These are phyloP conservation scores for Bathelium albidoporum DNA, from an alignment of 495 filamentous ascomycete genomes.

Conservation along the genomic window DNA sequence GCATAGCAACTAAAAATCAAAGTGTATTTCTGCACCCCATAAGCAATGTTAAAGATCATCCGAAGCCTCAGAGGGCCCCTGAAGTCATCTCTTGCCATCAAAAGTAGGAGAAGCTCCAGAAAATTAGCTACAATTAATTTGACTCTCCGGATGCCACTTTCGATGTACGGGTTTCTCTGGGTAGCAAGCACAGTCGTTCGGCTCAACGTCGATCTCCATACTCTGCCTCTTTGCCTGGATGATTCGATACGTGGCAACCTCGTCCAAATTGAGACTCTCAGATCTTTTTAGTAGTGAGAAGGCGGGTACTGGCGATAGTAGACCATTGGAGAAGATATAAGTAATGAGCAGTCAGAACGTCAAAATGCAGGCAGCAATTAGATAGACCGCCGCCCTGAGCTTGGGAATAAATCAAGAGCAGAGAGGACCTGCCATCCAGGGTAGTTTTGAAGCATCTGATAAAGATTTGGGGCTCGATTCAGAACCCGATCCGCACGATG, in stretches of 20 bases:
- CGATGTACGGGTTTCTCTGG: too few species aligned
- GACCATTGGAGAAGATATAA: not conserved
- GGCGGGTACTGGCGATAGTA: not conserved
- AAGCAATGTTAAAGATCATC: not conserved
- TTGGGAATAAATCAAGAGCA: not conserved
- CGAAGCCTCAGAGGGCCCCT: too few species aligned
- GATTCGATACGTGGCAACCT: not conserved
- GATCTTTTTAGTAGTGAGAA: not conserved
- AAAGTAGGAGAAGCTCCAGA: too few species aligned
- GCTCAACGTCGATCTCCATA: not conserved
- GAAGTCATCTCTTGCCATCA: too few species aligned
- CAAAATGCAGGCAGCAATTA: not conserved
- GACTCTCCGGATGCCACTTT: too few species aligned
- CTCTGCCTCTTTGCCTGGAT: not conserved
- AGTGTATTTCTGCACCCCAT: not conserved
- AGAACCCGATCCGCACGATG: too few species aligned
- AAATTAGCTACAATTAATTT: too few species aligned
- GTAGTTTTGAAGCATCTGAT: too few species aligned
- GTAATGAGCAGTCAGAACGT: not conserved
- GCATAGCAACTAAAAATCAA: too few species aligned
- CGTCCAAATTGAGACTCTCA: not conserved
- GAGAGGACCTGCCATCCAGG: not conserved
- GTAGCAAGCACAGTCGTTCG: not conserved
- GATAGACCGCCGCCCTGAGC: not conserved
- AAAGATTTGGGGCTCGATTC: too few species aligned